Evolutionary conservation across 192 early-diverging fungal genomes (phyloP), one percentile per base, ranked within the genome.

Genomic region (Coemansia sp.): DNA sequence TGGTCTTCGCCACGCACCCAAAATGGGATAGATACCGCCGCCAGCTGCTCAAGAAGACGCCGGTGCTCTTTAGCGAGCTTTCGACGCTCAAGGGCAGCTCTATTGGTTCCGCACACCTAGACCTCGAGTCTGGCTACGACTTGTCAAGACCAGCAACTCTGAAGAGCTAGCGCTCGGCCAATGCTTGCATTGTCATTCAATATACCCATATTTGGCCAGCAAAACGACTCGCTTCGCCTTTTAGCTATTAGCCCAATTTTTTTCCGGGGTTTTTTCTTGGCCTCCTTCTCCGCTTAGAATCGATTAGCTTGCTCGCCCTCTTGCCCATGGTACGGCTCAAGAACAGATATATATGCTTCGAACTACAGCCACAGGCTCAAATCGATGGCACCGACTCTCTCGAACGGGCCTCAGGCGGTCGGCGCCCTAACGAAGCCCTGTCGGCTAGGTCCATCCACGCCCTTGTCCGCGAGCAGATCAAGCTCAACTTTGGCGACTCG

Each of bases 291-390:
- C 6, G 37, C 10, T 7, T 5, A 11, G 10, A 38, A 38, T 38
- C 5, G 5, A 38, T 38, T 12, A 25, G n/a, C 47, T 27, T 8
- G 25, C n/a, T 35, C 3, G 17, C 29, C 1, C 20, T 8, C 42
- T 27, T n/a, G 15, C 27, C 7, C n/a, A 81, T 81, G 78, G 78
- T 81, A 40, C 71, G 78, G 62, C 67, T 81, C 39, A 81, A 81
- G 59, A 71, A 81, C 39, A 67, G 78, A 51, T 81, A 81, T 39
- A 67, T 81, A 31, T 81, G 78, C 53, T 72, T 81, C 72, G 78
- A 81, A 56, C 10, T 81, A 15, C 58, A 61, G 49, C 43, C 51
- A 5, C 43, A 49, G 36, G 20, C 54, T n/a, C 54, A 45, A 11
- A 24, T 9, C 14, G 53, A 42, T 15, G 32, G 20, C 39, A 7